These are phyloP conservation scores for Sclerotinia sclerotiorum DNA, from an alignment of 2,329 filamentous ascomycete species.

Conservation along the genomic window DNA sequence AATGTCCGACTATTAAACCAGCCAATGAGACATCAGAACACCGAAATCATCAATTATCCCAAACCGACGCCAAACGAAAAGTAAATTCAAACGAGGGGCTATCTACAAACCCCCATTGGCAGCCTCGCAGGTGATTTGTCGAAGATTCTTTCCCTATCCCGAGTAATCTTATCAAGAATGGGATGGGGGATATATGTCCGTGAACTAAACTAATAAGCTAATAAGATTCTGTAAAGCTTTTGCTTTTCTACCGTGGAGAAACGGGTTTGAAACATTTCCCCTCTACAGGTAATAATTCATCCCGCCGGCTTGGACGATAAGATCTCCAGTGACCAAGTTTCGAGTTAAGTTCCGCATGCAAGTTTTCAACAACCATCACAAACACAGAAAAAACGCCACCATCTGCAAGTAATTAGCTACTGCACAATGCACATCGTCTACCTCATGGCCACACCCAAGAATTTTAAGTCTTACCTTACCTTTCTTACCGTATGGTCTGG, in stretches of 20 bases:
- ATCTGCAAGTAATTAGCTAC: conserved; percentile 8
- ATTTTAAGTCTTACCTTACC: neutral
- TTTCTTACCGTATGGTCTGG: neutral
- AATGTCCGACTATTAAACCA: neutral
- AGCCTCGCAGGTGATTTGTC: too few species aligned
- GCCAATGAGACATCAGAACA: neutral
- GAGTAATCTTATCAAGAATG: neutral
- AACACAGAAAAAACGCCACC: conserved; percentile 9
- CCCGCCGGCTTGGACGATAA: neutral
- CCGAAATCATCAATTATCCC: neutral
- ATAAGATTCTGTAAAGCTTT: neutral
- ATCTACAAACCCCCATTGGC: too few species aligned
- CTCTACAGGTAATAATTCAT: neutral
- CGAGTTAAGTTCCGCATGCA: neutral
- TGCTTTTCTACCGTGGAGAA: neutral
- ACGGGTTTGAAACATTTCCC: neutral
- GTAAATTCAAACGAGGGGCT: too few species aligned
- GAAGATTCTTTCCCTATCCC: too few species aligned
- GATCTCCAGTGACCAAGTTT: neutral
- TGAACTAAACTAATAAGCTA: too few species aligned
- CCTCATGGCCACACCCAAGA: neutral
- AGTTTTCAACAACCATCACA: neutral
- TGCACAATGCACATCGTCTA: neutral
- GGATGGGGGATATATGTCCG: neutral
- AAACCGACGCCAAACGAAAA: neutral